Percentiles rank a stretch among this genome's conserved stretches.
These are phyloP conservation scores for Haplosporangium gracile DNA, from an alignment of 192 early-diverging fungal genomes.

Conservation along the genomic window DNA sequence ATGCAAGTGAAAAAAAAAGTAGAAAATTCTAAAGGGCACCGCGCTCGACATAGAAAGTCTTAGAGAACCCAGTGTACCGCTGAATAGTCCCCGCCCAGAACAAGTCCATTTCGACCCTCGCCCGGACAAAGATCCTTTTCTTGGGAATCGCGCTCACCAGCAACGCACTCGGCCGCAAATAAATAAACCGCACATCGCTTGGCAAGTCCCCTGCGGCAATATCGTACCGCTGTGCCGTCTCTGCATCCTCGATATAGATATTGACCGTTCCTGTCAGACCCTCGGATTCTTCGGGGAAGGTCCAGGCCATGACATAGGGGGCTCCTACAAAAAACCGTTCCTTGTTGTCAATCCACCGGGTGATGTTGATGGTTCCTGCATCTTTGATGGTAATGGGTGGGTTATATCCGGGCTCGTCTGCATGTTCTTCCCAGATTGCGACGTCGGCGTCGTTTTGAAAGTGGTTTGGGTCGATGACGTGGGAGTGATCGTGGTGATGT, in stretches of 20 bases:
- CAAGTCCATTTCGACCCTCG: conserved; percentile 39
- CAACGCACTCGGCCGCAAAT: conserved; percentile 27
- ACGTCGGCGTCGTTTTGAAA: conserved; percentile 46
- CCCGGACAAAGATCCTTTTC: conserved; percentile 26
- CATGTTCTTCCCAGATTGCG: conserved; percentile 26
- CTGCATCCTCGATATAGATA: conserved; percentile 43
- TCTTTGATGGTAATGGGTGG: conserved; percentile 30
- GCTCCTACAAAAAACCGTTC: conserved; percentile 42
- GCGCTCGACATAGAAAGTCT: conserved; percentile 38
- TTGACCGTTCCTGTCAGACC: conserved; percentile 22
- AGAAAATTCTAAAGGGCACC: conserved; percentile 23
- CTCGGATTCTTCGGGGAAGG: conserved; percentile 15
- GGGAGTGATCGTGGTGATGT: conserved; percentile 17
- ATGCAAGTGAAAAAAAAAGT: not conserved
- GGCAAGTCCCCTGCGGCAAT: conserved; percentile 33
- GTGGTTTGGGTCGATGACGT: conserved; percentile 34
- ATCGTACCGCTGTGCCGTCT: conserved; percentile 38
- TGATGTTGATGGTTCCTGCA: conserved; percentile 31
- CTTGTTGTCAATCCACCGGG: conserved; percentile 39
- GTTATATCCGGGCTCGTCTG: conserved; percentile 38
- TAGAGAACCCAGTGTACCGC: conserved; percentile 43
- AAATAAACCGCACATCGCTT: conserved; percentile 36
- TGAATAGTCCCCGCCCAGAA: conserved; percentile 31
- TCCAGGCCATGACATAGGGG: conserved; percentile 49
- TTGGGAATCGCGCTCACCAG: conserved; percentile 27